Percentiles rank a stretch among this genome's conserved stretches.
Evolutionary conservation across 2,329 filamentous ascomycete genomes (phyloP).

Genomic region (Penicillium expansum): DNA sequence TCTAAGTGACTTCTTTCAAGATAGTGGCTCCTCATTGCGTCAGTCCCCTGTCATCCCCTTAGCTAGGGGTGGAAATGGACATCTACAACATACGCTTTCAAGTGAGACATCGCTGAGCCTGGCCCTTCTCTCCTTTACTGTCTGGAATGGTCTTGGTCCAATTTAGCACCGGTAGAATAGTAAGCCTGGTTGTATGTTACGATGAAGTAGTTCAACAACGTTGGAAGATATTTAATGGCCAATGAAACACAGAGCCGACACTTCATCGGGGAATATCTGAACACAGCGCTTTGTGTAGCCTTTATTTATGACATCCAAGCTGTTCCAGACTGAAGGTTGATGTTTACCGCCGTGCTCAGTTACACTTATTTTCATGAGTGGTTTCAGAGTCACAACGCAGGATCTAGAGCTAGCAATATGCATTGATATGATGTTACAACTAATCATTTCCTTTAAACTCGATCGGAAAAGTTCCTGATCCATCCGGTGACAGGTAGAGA

Average conservation of each 20-base stretch:
- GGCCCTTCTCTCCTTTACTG: background rate
- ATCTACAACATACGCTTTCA: background rate
- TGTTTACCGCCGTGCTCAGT: background rate
- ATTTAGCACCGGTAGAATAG: background rate
- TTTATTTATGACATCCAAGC: background rate
- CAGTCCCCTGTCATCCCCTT: background rate
- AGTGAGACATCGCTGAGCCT: background rate
- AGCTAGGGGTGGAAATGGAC: background rate
- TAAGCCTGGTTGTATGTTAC: background rate
- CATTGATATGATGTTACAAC: background rate
- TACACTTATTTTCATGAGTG: background rate
- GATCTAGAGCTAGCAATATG: background rate
- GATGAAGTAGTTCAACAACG: background rate
- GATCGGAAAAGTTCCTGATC: background rate
- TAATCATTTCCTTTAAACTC: too few relatives aligned
- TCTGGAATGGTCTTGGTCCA: background rate
- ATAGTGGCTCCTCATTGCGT: background rate
- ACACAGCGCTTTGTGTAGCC: constrained; percentile 1
- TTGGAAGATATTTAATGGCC: background rate
- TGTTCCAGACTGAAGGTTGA: background rate
- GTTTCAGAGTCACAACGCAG: background rate
- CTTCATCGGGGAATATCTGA: background rate
- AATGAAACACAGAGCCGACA: background rate
- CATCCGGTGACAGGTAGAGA: background rate
- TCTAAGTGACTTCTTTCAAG: background rate